Evolutionary conservation across 1,284 basidiomycete genomes (phyloP).

Genomic region (Mycena sp.): DNA sequence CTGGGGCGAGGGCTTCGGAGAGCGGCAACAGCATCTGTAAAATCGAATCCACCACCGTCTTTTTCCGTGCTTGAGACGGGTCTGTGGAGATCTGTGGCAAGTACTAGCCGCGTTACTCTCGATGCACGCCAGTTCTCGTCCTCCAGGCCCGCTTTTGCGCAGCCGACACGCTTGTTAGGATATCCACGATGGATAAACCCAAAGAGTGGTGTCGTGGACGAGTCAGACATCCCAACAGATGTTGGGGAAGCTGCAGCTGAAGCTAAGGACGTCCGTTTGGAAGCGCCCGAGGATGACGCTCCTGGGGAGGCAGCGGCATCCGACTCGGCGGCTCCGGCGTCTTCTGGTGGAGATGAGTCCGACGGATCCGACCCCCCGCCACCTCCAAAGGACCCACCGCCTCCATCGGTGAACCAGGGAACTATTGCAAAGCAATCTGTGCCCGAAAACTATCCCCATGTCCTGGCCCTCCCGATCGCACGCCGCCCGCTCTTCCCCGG

Average conservation of each 20-base stretch:
- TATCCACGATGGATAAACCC: slow-evolving; percentile 29
- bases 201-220: slow-evolving; percentile 11
- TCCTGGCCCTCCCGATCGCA: slow-evolving; percentile 95
- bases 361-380: slow-evolving; percentile 26
- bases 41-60: background rate
- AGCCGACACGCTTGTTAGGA: slow-evolving; percentile 11
- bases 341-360: slow-evolving; percentile 11
- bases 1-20: slow-evolving; percentile 15
- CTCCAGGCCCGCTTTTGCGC: background rate
- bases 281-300: slow-evolving; percentile 24
- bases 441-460: slow-evolving; percentile 92
- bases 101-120: slow-evolving; percentile 21
- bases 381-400: slow-evolving; percentile 41
- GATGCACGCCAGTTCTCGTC: slow-evolving; percentile 16
- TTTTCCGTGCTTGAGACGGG: background rate
- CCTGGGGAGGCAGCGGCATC: slow-evolving; percentile 12
- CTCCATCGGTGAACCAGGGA: slow-evolving; percentile 54
- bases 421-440: slow-evolving; percentile 86
- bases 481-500: slow-evolving; percentile 96
- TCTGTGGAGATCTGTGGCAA: slow-evolving; percentile 14
- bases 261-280: slow-evolving; percentile 13
- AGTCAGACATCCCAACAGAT: background rate
- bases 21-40: background rate
- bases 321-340: slow-evolving; percentile 18
- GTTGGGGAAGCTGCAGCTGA: slow-evolving; percentile 9